Percentiles rank a stretch among this genome's conserved stretches.
Conservation (phyloP, 495 filamentous ascomycete species). For the Hyphodiscus hymeniophilus region DNA sequence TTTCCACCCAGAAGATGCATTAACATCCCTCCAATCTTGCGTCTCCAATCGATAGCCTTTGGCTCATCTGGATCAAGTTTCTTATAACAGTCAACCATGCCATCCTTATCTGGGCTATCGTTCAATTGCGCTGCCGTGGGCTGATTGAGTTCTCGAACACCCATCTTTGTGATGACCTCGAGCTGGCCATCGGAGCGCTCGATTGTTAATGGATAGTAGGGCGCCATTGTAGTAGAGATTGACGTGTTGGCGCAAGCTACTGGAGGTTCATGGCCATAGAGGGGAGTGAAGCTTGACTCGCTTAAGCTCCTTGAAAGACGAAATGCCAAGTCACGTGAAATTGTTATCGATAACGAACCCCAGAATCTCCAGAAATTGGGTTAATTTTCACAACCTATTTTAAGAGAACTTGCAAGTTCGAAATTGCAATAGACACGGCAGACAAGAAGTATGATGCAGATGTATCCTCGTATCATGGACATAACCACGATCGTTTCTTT, state of each 20-base stretch:
- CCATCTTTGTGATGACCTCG: conserved; percentile 20
- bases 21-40: conserved; percentile 46
- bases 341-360: too few species aligned
- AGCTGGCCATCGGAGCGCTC: conserved; percentile 33
- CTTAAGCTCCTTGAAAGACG: too few species aligned
- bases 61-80: conserved; percentile 29
- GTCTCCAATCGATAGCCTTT: conserved; percentile 44
- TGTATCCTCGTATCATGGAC: too few species aligned
- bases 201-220: conserved; percentile 25
- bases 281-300: too few species aligned
- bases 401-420: too few species aligned
- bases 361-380: too few species aligned
- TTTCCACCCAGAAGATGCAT: conserved; percentile 32
- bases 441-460: too few species aligned
- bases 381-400: too few species aligned
- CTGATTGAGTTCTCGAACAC: conserved; percentile 31
- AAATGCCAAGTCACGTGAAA: too few species aligned
- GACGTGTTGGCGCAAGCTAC: not conserved
- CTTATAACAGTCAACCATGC: conserved; percentile 40
- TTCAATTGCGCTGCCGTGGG: conserved; percentile 37
- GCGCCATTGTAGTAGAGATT: not conserved
- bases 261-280: too few species aligned
- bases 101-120: conserved; percentile 34
- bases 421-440: too few species aligned
- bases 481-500: too few species aligned